phyloP scores from a whole-genome alignment of 768 basidiomycete genomes.

The Rhodotorula graminis region DNA sequence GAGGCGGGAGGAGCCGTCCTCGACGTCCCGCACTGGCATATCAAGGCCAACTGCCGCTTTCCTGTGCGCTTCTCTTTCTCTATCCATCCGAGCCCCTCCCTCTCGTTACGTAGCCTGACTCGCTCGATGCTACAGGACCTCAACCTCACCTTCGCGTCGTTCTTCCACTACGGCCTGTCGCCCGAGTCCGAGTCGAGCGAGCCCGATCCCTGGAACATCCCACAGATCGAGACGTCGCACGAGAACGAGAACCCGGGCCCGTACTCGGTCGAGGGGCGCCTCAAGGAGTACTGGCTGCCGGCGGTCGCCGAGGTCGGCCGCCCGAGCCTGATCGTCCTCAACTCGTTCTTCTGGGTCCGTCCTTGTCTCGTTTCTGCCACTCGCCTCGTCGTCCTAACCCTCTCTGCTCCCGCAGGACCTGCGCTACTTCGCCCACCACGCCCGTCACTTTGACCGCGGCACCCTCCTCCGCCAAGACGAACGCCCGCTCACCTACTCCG shows the following conservation, averaged over 20 bases:
- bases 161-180: conserved; percentile 15
- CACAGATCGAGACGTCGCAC: neutral
- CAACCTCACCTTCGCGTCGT: conserved; percentile 1
- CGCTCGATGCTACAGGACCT: neutral
- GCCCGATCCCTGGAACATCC: conserved; percentile 1
- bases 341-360: neutral
- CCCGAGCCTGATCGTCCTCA: conserved; percentile 4
- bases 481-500: neutral
- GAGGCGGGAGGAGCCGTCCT: neutral
- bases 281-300: neutral
- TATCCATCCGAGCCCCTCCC: too few relatives aligned
- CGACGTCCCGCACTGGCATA: conserved; percentile 3
- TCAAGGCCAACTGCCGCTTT: conserved; percentile 14
- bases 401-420: neutral
- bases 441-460: neutral
- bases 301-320: neutral
- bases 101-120: too few relatives aligned
- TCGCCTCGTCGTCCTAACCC: neutral
- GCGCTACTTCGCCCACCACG: conserved; percentile 11
- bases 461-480: neutral
- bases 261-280: neutral
- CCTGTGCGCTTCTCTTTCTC: neutral
- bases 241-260: conserved; percentile 4
- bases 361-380: too few relatives aligned
- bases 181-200: conserved; percentile 5